phyloP scores from a whole-genome alignment of 176 grass and related monocot species.

The Aegilops sharonensis region DNA sequence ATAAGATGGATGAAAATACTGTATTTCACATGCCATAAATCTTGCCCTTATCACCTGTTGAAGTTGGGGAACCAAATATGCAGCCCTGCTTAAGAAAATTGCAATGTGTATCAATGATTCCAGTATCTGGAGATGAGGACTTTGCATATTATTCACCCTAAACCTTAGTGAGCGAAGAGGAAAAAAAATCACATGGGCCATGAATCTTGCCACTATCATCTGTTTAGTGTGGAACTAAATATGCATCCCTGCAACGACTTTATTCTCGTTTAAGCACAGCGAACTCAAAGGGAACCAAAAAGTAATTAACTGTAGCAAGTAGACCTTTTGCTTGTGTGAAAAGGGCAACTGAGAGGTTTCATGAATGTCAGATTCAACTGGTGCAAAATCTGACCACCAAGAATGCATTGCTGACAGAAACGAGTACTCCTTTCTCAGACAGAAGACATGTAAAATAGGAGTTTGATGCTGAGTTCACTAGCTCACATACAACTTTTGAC shows the following conservation, averaged over 20 bases:
- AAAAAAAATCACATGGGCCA: neutral
- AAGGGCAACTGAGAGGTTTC: no score
- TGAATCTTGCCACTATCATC: slow-evolving; percentile 22
- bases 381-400: neutral
- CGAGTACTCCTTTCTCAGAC: neutral
- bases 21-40: neutral
- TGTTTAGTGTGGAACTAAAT: slow-evolving; percentile 69
- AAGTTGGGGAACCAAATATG: no score
- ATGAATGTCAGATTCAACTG: neutral
- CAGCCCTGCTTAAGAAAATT: no score
- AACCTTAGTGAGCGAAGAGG: no score
- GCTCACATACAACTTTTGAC: neutral
- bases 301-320: neutral
- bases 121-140: neutral
- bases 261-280: slow-evolving; percentile 31
- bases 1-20: neutral
- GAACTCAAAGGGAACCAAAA: slow-evolving; percentile 39
- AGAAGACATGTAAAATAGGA: neutral
- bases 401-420: neutral
- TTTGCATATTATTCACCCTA: neutral
- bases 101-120: no score
- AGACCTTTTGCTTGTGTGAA: no score
- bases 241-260: slow-evolving; percentile 41
- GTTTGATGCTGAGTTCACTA: neutral
- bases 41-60: neutral